These are phyloP conservation scores for Terfezia claveryi DNA, from an alignment of 495 filamentous ascomycete species.

Conservation along the genomic window DNA sequence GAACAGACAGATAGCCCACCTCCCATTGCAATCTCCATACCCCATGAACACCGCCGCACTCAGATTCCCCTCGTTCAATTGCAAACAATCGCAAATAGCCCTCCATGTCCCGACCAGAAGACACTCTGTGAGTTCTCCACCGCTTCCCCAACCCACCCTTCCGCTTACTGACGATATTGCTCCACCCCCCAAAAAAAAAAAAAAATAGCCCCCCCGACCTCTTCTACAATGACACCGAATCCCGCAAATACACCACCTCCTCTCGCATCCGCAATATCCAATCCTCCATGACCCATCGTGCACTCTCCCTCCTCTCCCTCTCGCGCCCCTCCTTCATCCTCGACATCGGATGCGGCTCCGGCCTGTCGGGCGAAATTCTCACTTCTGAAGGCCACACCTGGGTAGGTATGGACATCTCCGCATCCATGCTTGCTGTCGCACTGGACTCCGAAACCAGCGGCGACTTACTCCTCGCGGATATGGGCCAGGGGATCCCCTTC, in stretches of 20 bases:
- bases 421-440: slow-evolving; percentile 79
- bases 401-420: slow-evolving; percentile 88
- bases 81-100: not conserved
- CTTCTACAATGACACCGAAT: slow-evolving; percentile 88
- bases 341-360: slow-evolving; percentile 86
- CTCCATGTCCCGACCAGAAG: not conserved
- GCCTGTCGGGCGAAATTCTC: slow-evolving; percentile 82
- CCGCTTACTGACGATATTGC: slow-evolving; percentile 5
- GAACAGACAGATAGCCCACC: too few species aligned
- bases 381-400: slow-evolving; percentile 46
- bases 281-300: slow-evolving; percentile 77
- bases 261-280: slow-evolving; percentile 92
- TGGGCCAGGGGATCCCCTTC: slow-evolving; percentile 89
- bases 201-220: slow-evolving; percentile 61
- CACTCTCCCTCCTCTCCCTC: slow-evolving; percentile 72
- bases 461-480: slow-evolving; percentile 76
- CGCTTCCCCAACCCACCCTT: not conserved
- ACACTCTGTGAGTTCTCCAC: not conserved
- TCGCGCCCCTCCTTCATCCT: slow-evolving; percentile 65
- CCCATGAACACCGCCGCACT: too few species aligned
- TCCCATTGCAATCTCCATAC: too few species aligned
- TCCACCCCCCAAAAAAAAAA: not conserved
- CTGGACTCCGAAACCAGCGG: slow-evolving; percentile 81
- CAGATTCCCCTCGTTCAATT: too few species aligned
- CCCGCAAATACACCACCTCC: slow-evolving; percentile 90